A percentile compares a stretch with the other conserved stretches of the same genome.
These are phyloP conservation scores for Neoboletus magnificus DNA, from an alignment of 768 basidiomycete genomes.

Conservation along the genomic window DNA sequence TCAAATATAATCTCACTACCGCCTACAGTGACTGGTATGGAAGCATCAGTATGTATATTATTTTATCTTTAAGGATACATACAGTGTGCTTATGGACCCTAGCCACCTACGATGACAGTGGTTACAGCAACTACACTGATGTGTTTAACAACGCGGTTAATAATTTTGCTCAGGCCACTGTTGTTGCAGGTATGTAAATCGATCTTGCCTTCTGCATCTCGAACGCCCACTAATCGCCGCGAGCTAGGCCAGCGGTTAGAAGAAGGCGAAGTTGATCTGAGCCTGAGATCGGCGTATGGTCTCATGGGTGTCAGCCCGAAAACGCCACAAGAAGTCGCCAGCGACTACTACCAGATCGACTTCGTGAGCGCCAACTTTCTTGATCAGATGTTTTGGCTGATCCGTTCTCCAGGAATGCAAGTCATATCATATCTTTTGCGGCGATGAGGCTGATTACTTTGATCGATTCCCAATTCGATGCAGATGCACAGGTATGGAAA, in stretches of 20 bases:
- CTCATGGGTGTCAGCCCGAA: conserved; percentile 45
- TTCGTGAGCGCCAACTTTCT: conserved; percentile 20
- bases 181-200: conserved; percentile 44
- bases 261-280: conserved; percentile 45
- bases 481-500: conserved; percentile 29
- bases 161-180: conserved; percentile 40
- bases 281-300: conserved; percentile 52
- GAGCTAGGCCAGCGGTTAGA: conserved; percentile 13
- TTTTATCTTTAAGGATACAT: neutral
- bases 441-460: neutral
- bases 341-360: conserved; percentile 57
- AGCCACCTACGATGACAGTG: conserved; percentile 57
- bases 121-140: conserved; percentile 45
- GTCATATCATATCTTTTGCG: conserved; percentile 1
- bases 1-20: conserved; percentile 51
- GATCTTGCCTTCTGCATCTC: conserved; percentile 8
- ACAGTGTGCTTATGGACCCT: neutral
- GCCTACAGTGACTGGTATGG: conserved; percentile 43
- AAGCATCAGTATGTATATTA: conserved; percentile 40
- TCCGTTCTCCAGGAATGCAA: conserved; percentile 26
- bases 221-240: conserved; percentile 34
- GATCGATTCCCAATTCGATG: neutral
- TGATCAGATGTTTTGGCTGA: neutral
- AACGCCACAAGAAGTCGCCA: conserved; percentile 45
- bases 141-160: conserved; percentile 41